Evolutionary conservation across 441 rosid genomes (phyloP), one percentile per base, ranked within the genome.

Genomic region (Rhodomyrtus psidioides): DNA sequence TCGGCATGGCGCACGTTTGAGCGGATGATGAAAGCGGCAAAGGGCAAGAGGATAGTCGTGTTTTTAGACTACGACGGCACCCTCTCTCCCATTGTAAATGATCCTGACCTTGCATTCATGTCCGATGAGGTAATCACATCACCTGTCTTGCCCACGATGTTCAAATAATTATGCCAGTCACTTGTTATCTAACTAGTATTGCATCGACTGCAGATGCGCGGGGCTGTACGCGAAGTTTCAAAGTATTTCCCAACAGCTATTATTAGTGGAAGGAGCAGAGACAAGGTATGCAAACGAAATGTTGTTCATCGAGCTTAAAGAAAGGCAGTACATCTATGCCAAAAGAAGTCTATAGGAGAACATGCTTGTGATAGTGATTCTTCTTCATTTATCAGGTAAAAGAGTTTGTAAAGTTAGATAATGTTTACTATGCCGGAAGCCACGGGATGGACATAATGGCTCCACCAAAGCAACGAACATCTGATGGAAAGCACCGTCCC

Each of bases 41-140:
- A 87, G 82, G 94, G 90, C 58, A 92, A 90, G 86, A 89, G 86
- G 59, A 84, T 92, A 2, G 92, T 85, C n/a, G 91, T 92, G 89
- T 92, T 92, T 83, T 86, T 91, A n/a, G 93, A 92, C 84, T 92
- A 92, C 12, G 94, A 92, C 34, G 94, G 94, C 56, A 92, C 94
- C 56, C 89, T 92, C 57, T 91, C 94, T 17, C 94, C 86, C 14
- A 91, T 92, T 76, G 94, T 92, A 24, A 88, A 92, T 81, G 89
- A 91, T 79, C 93, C 93, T 24, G 91, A 90, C 39, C 58, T 14
- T 5, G 93, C 92, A 65, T 90, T 88, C 87, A 91, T 92, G 92
- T 81, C 92, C 1, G 81, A 88, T 28, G 88, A 91, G 92, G 94
- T 92, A 84, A 26, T 15, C 51, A 75, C 79, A 21, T 70, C 51